Base-by-base conservation (phyloP, 2,329 filamentous ascomycete genomes). In the Colletotrichum sp. region DNA sequence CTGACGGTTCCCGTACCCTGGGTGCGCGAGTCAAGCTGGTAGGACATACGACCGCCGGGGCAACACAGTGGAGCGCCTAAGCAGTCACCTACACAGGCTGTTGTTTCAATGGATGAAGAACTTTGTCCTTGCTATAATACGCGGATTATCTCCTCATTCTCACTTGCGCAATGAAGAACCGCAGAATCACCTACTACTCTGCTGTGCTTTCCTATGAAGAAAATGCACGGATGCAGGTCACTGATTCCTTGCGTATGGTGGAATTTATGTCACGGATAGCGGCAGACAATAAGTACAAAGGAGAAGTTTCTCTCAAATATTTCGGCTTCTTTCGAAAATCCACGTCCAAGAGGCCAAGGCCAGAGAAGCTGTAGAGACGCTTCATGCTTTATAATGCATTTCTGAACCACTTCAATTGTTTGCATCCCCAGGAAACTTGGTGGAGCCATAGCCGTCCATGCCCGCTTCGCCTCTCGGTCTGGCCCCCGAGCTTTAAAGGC, bases 141-240 rank as follows among this genome's bases (percentile, higher is more conserved):
- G 18, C 38, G 18, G 18, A 12, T n/a, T 43, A n/a, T n/a, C 4
- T 43, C 18, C 18, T 43, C 18, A 0, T n/a, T n/a, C 18, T 43
- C 38, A n/a, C 9, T n/a, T 43, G 38, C 38, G 4, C 38, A 43
- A n/a, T 43, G 38, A 43, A 43, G 9, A 43, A n/a, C 38, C 18
- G 38, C 38, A 43, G 9, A 43, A 43, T 43, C 9, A n/a, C 38
- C 38, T 0, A n/a, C 38, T 43, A 12, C 38, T 48, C 38, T 48
- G 9, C 38, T 48, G 18, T n/a, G 0, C 5, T n/a, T n/a, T n/a
- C 38, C 1, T 48, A 48, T 48, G 0, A 48, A n/a, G 18, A 48
- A 0, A n/a, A 0, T 48, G 9, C 38, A n/a, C 38, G 0, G 38
- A 48, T 48, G 9, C 38, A 43, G 0, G 38, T 18, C 38, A 12